phyloP scores from a whole-genome alignment of 768 basidiomycete genomes.

The Tulasnella sp. region DNA sequence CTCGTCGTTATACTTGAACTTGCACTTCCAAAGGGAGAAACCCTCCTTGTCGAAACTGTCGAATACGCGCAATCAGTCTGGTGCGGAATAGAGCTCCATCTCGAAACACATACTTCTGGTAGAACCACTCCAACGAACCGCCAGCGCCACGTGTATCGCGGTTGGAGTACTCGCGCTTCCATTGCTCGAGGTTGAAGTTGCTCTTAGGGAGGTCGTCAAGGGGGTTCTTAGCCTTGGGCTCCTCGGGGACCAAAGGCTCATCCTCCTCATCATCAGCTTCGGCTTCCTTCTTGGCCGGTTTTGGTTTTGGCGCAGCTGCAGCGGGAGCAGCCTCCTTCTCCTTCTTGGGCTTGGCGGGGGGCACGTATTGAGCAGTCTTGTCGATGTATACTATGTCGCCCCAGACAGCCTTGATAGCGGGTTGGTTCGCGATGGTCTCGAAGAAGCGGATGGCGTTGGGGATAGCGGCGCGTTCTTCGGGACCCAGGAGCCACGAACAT shows the following conservation, averaged over 20 bases:
- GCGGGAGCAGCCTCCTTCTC: conserved; percentile 26
- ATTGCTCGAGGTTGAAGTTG: too few relatives aligned
- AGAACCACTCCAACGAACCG: too few relatives aligned
- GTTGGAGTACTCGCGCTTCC: too few relatives aligned
- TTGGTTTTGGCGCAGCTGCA: background rate
- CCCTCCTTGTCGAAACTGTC: conserved; percentile 82
- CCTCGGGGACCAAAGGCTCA: too few relatives aligned
- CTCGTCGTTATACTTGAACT: conserved; percentile 96
- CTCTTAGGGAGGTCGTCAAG: too few relatives aligned
- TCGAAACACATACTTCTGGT: conserved; percentile 35
- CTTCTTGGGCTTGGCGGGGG: conserved; percentile 53
- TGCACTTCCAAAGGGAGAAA: conserved; percentile 86
- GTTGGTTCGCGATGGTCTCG: conserved; percentile 86
- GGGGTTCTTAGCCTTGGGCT: too few relatives aligned
- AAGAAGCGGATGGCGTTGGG: conserved; percentile 78
- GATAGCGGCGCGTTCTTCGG: conserved; percentile 58
- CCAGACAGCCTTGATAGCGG: conserved; percentile 63
- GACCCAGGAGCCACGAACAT: conserved; percentile 57
- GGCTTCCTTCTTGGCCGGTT: too few relatives aligned
- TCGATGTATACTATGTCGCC: conserved; percentile 60
- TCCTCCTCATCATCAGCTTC: too few relatives aligned
- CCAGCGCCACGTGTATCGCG: too few relatives aligned
- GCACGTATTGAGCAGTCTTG: conserved; percentile 64
- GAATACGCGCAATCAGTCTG: conserved; percentile 31
- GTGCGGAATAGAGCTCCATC: too few relatives aligned